Base-by-base conservation (phyloP, 2,329 filamentous ascomycete genomes). In the Pseudocercospora cruenta region DNA sequence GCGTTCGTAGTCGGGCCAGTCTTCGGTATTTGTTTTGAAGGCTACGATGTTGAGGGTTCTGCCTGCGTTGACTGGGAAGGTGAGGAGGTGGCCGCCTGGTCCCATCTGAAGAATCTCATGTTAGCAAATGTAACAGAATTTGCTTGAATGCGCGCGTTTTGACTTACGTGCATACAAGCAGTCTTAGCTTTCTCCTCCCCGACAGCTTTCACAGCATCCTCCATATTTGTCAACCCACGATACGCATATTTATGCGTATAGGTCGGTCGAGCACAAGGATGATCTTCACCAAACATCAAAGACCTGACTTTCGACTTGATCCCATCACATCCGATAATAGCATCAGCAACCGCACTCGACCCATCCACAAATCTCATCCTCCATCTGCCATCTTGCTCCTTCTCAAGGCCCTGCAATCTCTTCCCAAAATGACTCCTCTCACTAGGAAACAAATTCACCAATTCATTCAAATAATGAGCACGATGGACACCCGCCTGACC, bases 161-260 rank as follows among this genome's bases (percentile, higher is more conserved):
- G 4, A 67, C 71, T 68, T 47, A 71, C 67, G 62, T 74, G 72
- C 72, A 75, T 75, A 55, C 69, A 71, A 2, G 70, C 65, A 54
- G 74, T 75, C 60, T 63, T 60, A 6, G 74, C 73, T 58, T 71
- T 72, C 51, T 72, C 68, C 49, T 73, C 72, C 16, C 74, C 75
- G 4, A 76, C 67, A 4, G 71, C 70, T 26, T 65, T 66, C 22
- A 73, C 64, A 7, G 74, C 74, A 28, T 73, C 63, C 5, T 68
- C 69, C 82, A 90, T 90, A 0, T 87, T 85, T 1, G 90, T 80
- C 3, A 91, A 74, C 0, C 85, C 85, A 3, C 89, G 82, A 75
- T 88, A 91, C 36, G 86, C 88, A 76, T 86, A 86, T 67, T 88
- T 87, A 45, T 85, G 80, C 0, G 84, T 84, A 72, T 87, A 90